A percentile compares a stretch with the other conserved stretches of the same genome.
Evolutionary conservation across 345 rosid species (phyloP).

Genomic region (Populus nigra): DNA sequence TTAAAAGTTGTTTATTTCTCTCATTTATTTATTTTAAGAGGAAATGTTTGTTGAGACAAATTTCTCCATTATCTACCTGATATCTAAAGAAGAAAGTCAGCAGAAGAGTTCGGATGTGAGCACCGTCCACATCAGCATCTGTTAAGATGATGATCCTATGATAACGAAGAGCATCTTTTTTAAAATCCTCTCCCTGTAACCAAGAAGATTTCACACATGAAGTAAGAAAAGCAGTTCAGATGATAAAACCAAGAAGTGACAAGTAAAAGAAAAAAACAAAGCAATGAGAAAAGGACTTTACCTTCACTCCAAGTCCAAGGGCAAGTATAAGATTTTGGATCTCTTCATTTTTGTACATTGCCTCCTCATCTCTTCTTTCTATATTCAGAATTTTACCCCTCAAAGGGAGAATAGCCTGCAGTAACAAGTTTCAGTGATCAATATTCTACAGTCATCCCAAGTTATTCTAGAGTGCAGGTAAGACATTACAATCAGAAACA

Average conservation of each 20-base stretch:
- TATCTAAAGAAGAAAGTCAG: conserved; percentile 95
- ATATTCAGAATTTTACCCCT: conserved; percentile 95
- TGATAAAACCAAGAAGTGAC: not conserved
- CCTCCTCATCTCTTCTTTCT: conserved; percentile 94
- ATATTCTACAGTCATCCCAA: not conserved
- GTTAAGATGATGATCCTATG: conserved; percentile 94
- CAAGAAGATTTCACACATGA: conserved; percentile 13
- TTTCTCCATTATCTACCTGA: conserved; percentile 54
- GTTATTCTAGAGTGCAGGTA: not conserved
- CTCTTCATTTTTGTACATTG: conserved; percentile 98
- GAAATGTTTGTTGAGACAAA: not conserved
- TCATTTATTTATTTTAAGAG: not conserved
- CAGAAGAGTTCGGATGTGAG: conserved; percentile 90
- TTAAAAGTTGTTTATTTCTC: not conserved
- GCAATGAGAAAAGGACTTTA: conserved; percentile 18
- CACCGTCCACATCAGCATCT: conserved; percentile 99
- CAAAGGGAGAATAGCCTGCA: conserved; percentile 94
- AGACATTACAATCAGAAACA: not conserved
- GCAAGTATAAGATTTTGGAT: conserved; percentile 92
- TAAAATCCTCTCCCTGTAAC: conserved; percentile 87
- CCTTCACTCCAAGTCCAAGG: conserved; percentile 98
- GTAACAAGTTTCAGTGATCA: conserved; percentile 10
- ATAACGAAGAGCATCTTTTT: conserved; percentile 78
- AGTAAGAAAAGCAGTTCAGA: conserved; percentile 12
- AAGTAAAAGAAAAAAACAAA: not conserved